Base-by-base conservation (phyloP, 306 rosid species). In the Cucurbita ficifolia region DNA sequence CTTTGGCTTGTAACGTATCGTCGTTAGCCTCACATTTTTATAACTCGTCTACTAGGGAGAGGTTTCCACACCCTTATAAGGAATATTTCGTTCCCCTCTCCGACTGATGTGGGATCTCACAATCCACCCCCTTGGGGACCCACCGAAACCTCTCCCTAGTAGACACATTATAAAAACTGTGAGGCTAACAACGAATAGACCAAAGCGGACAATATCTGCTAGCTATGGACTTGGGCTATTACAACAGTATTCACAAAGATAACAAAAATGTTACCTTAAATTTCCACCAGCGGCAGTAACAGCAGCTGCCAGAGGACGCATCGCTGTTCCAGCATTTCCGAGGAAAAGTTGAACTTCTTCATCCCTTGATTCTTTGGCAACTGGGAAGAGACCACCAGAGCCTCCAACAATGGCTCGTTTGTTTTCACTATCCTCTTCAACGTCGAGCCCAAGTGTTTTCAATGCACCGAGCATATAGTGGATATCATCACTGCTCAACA, bases 271-370 rank as follows among this genome's bases (percentile, higher is more conserved):
- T 58, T 21, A 95, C 99, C 97, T 91, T 75, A 90, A 60, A 69
- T 89, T 83, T 78, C 99, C 99, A 76, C 99, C 99, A 4, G 99
- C 99, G 40, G 88, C 97, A 49, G 84, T 83, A 79, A 95, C 88
- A 63, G 96, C 99, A 10, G 99, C 99, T 4, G 99, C 90, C 86
- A 95, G 81, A 19, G 97, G 97, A 56, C 99, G 96, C 97, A 95
- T 95, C 56, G 99, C 99, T 22, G 99, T 95, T 81, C 99, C 99
- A 33, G 99, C 99, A 84, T 95, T 95, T 76, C 99, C 99, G 76
- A 95, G 97, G 88, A 95, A 95, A 74, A 95, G 89, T 74, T 80
- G 82, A 81, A 95, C 76, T 84, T 95, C 78, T 84, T 95, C 97
- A 65, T 84, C 87, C 14, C 81, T 82, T 48, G 97, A 82, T 38